phyloP scores from a whole-genome alignment of 805 yeast species.

The Candida dajiaensis region DNA sequence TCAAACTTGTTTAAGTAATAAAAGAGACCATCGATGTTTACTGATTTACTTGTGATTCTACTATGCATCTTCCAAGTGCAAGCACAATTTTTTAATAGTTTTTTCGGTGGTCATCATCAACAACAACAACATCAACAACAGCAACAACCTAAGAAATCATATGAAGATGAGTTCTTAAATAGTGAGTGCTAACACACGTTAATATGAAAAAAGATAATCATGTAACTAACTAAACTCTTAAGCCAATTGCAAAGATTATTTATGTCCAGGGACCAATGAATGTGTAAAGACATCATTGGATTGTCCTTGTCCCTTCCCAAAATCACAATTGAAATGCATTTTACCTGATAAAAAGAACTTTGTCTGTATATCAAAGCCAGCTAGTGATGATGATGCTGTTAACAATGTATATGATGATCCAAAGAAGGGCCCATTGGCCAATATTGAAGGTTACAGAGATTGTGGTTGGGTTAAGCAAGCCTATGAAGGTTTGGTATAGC shows the following conservation, averaged over 20 bases:
- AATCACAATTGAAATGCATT: conserved; percentile 75
- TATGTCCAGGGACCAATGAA: conserved; percentile 77
- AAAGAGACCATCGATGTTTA: not conserved
- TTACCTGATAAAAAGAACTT: conserved; percentile 60
- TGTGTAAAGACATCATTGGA: conserved; percentile 67
- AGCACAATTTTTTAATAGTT: conserved; percentile 39
- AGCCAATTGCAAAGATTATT: conserved; percentile 52
- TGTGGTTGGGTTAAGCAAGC: conserved; percentile 84
- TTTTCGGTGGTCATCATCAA: conserved; percentile 35
- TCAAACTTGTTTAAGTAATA: no score
- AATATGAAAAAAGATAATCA: no score
- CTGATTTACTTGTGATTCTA: not conserved
- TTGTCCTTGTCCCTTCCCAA: conserved; percentile 91
- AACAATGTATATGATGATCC: conserved; percentile 36
- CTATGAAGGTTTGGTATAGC: conserved; percentile 47
- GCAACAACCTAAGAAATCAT: conserved; percentile 23
- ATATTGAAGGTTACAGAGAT: conserved; percentile 53
- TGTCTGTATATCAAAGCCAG: conserved; percentile 82
- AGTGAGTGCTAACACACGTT: no score
- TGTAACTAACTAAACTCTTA: conserved; percentile 1
- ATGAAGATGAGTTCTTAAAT: conserved; percentile 29
- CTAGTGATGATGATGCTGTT: conserved; percentile 35
- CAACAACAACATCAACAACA: conserved; percentile 28
- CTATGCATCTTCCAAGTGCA: conserved; percentile 11
- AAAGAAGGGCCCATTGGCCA: conserved; percentile 40